phyloP scores from a whole-genome alignment of 441 rosid species.

The Breynia disticha region DNA sequence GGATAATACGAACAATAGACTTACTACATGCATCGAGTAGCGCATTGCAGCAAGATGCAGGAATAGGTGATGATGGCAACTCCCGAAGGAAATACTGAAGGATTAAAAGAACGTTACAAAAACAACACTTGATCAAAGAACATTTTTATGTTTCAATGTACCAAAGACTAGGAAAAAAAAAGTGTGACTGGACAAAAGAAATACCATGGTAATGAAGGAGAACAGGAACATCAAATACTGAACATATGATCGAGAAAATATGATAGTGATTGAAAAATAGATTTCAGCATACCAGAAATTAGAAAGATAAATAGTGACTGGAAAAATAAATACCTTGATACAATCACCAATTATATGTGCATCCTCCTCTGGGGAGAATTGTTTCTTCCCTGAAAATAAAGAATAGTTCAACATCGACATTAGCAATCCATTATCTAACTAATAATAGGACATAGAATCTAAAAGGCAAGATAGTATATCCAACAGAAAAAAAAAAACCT shows the following conservation, averaged over 20 bases:
- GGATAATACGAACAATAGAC: constrained; percentile 22
- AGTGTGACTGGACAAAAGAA: constrained; percentile 13
- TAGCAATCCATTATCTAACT: too few species aligned
- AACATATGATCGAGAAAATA: too few species aligned
- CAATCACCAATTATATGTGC: constrained; percentile 94
- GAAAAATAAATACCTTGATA: constrained; percentile 55
- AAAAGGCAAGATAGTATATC: neutral
- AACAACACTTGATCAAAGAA: neutral
- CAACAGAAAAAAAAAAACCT: neutral
- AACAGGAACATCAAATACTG: too few species aligned
- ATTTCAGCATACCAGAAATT: constrained; percentile 9
- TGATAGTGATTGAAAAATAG: neutral
- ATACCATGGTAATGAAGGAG: constrained; percentile 58
- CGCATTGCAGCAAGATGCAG: constrained; percentile 98
- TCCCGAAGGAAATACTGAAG: constrained; percentile 87
- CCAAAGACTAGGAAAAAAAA: constrained; percentile 6
- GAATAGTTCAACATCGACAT: constrained; percentile 8
- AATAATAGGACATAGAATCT: constrained; percentile 3
- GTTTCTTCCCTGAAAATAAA: constrained; percentile 60
- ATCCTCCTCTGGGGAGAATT: constrained; percentile 68
- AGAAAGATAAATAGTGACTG: constrained; percentile 9
- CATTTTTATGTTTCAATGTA: neutral
- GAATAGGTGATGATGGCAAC: constrained; percentile 97
- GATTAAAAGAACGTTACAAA: neutral
- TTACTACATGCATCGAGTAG: constrained; percentile 92